phyloP scores from a whole-genome alignment of 495 filamentous ascomycete genomes.

The Penicillium crystallinum region DNA sequence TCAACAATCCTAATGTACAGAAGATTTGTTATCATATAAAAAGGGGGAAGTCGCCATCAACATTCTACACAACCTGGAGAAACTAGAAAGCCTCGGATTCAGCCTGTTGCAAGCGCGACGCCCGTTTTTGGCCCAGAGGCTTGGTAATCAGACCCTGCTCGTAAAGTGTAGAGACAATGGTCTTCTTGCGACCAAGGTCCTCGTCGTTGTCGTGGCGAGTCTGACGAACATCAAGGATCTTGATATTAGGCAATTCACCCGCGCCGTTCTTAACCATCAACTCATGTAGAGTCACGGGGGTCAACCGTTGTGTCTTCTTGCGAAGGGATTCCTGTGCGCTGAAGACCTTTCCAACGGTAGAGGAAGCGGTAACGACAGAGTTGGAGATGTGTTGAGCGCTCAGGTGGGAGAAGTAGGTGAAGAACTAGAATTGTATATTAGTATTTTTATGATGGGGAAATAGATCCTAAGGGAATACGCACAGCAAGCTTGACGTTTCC shows the following conservation, averaged over 20 bases:
- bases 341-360: slow-evolving; percentile 48
- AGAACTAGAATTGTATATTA: slow-evolving; percentile 46
- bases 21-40: slow-evolving; percentile 17
- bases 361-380: slow-evolving; percentile 48
- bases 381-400: slow-evolving; percentile 72
- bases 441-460: too few relatives aligned
- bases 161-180: slow-evolving; percentile 69
- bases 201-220: slow-evolving; percentile 67
- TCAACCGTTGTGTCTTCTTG: slow-evolving; percentile 15
- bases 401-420: slow-evolving; percentile 73
- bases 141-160: slow-evolving; percentile 47
- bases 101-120: not conserved
- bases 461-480: slow-evolving; percentile 29
- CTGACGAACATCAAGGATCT: slow-evolving; percentile 52
- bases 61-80: slow-evolving; percentile 12
- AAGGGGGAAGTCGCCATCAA: not conserved
- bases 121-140: slow-evolving; percentile 1
- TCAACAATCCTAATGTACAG: slow-evolving; percentile 27
- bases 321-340: slow-evolving; percentile 26
- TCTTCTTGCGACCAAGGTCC: slow-evolving; percentile 75
- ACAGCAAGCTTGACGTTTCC: slow-evolving; percentile 67
- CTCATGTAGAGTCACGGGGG: slow-evolving; percentile 15
- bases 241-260: slow-evolving; percentile 62
- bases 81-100: not conserved
- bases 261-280: slow-evolving; percentile 43